Base-by-base conservation (phyloP, 768 basidiomycete genomes). In the Dendrothele bispora region DNA sequence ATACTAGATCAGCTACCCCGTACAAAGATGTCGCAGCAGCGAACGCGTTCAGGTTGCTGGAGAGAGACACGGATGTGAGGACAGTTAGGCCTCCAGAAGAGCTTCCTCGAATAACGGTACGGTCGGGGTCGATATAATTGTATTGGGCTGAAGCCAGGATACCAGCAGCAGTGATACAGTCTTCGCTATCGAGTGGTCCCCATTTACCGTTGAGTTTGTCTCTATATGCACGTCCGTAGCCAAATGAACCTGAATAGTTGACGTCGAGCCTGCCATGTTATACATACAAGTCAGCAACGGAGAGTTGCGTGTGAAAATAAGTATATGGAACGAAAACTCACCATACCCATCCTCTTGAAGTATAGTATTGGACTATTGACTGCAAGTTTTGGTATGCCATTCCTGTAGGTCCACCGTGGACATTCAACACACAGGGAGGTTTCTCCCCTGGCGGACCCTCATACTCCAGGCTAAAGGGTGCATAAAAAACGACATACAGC, bases 241-340 rank as follows among this genome's bases (percentile, higher is more conserved):
- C 83, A 5, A 80, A 79, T 0, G 85, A 87, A 1, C 89, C 91
- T 2, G 86, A 77, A 50, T 89, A 86, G 55, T 91, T 85, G 35
- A 92, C 86, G 44, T 86, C 85, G 28, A 87, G 55, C 79, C 86
- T 82, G n/a, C n/a, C n/a, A n/a, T n/a, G n/a, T n/a, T n/a, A n/a
- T n/a, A n/a, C n/a, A n/a, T n/a, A n/a, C n/a, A n/a, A 49, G 40
- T 28, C 46, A 47, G 0, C 53, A 70, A n/a, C n/a, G n/a, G n/a
- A n/a, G n/a, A n/a, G n/a, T n/a, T n/a, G n/a, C n/a, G n/a, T n/a
- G n/a, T n/a, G n/a, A n/a, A n/a, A n/a, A n/a, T n/a, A n/a, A n/a
- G n/a, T n/a, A n/a, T n/a, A n/a, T n/a, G n/a, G n/a, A n/a, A n/a
- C n/a, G n/a, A n/a, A n/a, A n/a, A n/a, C n/a, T 44, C 53, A 86